A percentile compares a stretch with the other conserved stretches of the same genome.
These are phyloP conservation scores for Chrysoporthe puriensis DNA, from an alignment of 2,329 filamentous ascomycete species.

Conservation along the genomic window DNA sequence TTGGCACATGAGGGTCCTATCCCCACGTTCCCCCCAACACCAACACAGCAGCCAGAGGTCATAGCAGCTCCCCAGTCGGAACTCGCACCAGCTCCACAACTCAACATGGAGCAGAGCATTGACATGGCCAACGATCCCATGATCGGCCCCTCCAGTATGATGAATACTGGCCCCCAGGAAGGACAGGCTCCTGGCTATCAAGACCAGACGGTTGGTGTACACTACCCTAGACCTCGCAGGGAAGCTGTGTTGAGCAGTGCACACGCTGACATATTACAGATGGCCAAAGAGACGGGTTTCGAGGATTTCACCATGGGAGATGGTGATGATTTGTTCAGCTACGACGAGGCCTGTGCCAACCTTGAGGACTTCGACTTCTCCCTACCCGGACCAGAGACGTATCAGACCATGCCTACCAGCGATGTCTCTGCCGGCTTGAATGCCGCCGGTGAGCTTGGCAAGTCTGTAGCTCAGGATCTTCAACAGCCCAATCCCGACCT, in stretches of 20 bases:
- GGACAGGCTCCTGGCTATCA: not conserved
- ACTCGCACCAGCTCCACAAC: not conserved
- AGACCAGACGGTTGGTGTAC: not conserved
- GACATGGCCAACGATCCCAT: not conserved
- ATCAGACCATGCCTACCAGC: not conserved
- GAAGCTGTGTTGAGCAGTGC: not conserved
- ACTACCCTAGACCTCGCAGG: not conserved
- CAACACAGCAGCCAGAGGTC: not conserved
- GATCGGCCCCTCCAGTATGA: not conserved
- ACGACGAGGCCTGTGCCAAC: not conserved
- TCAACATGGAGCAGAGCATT: not conserved
- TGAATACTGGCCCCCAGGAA: not conserved
- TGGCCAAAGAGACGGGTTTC: not conserved
- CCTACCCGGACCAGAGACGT: not conserved
- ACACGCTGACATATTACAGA: not conserved
- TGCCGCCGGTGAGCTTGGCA: not conserved
- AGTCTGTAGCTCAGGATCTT: not conserved
- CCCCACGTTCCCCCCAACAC: constrained; percentile 14
- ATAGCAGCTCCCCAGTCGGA: not conserved
- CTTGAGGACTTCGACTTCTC: not conserved
- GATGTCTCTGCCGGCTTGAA: not conserved
- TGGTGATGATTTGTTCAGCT: not conserved
- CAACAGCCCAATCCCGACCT: not conserved
- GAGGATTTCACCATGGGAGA: not conserved
- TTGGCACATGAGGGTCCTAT: constrained; percentile 19